phyloP scores from a whole-genome alignment of 257 asterid species.

The Solanum pinnatisectum region DNA sequence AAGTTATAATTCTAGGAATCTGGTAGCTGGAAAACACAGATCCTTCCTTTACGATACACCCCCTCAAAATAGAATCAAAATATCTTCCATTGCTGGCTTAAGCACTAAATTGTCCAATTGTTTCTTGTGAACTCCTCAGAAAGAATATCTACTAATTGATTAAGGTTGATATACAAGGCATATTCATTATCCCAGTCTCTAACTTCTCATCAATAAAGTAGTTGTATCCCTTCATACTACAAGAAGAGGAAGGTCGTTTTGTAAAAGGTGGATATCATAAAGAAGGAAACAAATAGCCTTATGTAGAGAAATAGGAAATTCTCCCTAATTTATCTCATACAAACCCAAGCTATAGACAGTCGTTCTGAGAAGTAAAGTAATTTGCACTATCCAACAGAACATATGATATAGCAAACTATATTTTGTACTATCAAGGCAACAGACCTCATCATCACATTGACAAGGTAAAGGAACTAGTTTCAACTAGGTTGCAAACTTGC shows the following conservation, averaged over 20 bases:
- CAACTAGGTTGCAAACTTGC: background rate
- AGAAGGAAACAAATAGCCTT: background rate
- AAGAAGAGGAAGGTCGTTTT: background rate
- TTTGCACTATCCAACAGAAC: background rate
- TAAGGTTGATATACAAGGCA: background rate
- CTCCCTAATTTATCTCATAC: background rate
- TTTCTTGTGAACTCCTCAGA: background rate
- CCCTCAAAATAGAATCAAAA: background rate
- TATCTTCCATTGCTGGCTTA: background rate
- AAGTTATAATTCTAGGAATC: background rate
- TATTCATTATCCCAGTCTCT: background rate
- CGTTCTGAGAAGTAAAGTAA: background rate
- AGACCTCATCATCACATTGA: background rate
- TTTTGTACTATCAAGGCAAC: background rate
- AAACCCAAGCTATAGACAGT: background rate
- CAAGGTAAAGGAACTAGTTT: background rate
- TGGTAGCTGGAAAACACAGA: background rate
- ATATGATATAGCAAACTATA: background rate
- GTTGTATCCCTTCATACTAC: background rate
- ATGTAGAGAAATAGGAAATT: background rate
- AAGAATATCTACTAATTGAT: background rate
- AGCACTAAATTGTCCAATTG: background rate
- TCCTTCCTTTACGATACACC: background rate
- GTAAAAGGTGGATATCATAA: background rate
- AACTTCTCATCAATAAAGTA: background rate